Evolutionary conservation across 257 asterid genomes (phyloP), one percentile per base, ranked within the genome.

Genomic region (Nicotiana obtusifolia): DNA sequence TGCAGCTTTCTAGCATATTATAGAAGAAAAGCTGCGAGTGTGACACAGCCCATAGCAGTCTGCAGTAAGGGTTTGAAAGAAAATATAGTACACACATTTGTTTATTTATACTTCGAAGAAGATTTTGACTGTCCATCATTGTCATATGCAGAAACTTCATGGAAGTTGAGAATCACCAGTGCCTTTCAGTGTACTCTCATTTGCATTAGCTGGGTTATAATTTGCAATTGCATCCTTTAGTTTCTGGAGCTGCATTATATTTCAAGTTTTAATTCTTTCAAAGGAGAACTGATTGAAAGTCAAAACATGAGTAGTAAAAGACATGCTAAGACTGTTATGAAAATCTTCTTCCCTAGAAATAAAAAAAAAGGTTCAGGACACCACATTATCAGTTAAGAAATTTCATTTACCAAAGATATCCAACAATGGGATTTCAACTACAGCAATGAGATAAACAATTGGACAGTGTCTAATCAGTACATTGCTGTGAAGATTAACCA

Each of bases 161-260:
- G 77, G n/a, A 75, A 78, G 79, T 82, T 68, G 53, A 77, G 78
- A 65, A 78, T 82, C 86, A 68, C 83, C 88, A 30, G 57, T 83
- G 80, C 68, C 80, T 35, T 84, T 84, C 57, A 19, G 54, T 5
- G 77, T 66, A 84, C 59, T 75, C 78, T 65, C 83, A 10, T 64
- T 79, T 15, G 69, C 82, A 37, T 44, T 17, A 82, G 87, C 77
- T 49, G 85, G 82, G 54, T 85, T 89, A 61, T 90, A 88, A 19
- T 67, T 41, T 49, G 83, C 89, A 76, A 91, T 91, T 33, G 95
- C 92, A 82, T 91, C 93, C 87, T 79, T 91, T 65, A 91, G 52
- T 83, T 90, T 91, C 90, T 88, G 93, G 78, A 91, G 87, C 95
- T 91, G 91, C 91, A 90, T 17, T 56, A 17, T 19, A 69, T 80